A percentile compares a stretch with the other conserved stretches of the same genome.
Evolutionary conservation across 2,329 filamentous ascomycete genomes (phyloP).

Genomic region (Raffaelea arxii): DNA sequence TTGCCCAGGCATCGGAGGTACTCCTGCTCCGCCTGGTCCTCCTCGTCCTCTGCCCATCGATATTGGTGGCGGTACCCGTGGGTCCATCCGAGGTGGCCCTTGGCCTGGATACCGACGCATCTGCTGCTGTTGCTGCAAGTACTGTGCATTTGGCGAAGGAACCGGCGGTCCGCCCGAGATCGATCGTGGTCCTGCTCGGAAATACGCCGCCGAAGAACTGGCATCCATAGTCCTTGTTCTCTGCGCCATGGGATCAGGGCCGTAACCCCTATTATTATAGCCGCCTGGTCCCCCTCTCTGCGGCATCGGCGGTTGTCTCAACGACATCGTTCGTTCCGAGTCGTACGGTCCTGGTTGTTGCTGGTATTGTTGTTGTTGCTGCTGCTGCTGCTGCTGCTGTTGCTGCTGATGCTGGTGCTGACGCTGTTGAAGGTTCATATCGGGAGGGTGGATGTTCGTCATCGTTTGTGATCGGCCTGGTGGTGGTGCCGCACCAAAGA

Average conservation of each 20-base stretch:
- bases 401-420: conserved; percentile 7
- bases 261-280: conserved; percentile 25
- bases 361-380: conserved; percentile 1
- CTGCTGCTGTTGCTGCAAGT: conserved; percentile 36
- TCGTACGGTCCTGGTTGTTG: conserved; percentile 6
- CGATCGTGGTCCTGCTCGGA: conserved; percentile 34
- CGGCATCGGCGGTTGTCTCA: conserved; percentile 53
- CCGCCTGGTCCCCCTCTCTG: conserved; percentile 19
- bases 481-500: conserved; percentile 81
- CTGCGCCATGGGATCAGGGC: conserved; percentile 16
- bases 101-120: conserved; percentile 35
- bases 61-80: conserved; percentile 47
- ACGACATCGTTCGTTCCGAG: conserved; percentile 57
- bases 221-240: conserved; percentile 34
- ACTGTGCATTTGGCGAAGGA: conserved; percentile 33
- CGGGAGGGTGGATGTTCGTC: conserved; percentile 60
- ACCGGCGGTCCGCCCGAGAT: conserved; percentile 38
- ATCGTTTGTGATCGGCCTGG: conserved; percentile 91
- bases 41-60: conserved; percentile 1
- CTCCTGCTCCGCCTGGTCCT: not conserved
- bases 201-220: conserved; percentile 38
- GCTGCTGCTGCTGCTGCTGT: conserved; percentile 6
- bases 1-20: not conserved
- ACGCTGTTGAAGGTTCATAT: conserved; percentile 30
- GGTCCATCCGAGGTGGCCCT: conserved; percentile 31